These are phyloP conservation scores for Phytophthora cactorum DNA, from an alignment of 352 stramenopile genomes.

Conservation along the genomic window DNA sequence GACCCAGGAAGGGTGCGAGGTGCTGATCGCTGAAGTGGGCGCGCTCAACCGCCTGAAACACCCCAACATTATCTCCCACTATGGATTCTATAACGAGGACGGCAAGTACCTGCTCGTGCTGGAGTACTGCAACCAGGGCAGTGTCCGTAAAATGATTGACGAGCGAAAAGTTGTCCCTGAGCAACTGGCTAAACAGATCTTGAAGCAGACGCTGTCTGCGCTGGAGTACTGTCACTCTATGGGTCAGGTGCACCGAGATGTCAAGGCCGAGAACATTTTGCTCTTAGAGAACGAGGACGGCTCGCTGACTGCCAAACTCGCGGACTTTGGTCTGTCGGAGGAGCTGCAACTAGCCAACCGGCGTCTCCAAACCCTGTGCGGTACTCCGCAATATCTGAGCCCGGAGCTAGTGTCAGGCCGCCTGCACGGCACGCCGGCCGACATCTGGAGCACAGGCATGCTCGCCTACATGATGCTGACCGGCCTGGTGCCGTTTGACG, in stretches of 20 bases:
- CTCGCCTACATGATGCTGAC: conserved; percentile 94
- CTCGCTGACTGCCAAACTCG: conserved; percentile 87
- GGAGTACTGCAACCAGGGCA: conserved; percentile 84
- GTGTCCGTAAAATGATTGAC: conserved; percentile 82
- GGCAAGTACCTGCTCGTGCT: conserved; percentile 88
- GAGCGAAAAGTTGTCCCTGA: conserved; percentile 70
- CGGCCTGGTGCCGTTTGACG: conserved; percentile 61
- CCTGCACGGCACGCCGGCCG: conserved; percentile 91
- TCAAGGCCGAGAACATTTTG: conserved; percentile 89
- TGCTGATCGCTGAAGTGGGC: conserved; percentile 74
- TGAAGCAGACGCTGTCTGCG: conserved; percentile 80
- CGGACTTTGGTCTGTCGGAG: conserved; percentile 91
- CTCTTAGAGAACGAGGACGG: conserved; percentile 82
- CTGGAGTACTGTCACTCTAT: conserved; percentile 88
- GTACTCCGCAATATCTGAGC: conserved; percentile 96
- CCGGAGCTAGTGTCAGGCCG: conserved; percentile 94
- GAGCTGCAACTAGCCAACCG: conserved; percentile 90
- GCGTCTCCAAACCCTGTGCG: conserved; percentile 92
- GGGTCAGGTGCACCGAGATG: conserved; percentile 91
- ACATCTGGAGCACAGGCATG: conserved; percentile 96
- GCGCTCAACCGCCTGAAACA: conserved; percentile 79
- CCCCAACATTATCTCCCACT: conserved; percentile 80
- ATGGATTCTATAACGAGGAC: conserved; percentile 80
- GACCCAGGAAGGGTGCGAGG: conserved; percentile 57
- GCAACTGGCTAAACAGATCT: conserved; percentile 62